Evolutionary conservation across 1,139 yeast species (phyloP).

Genomic region (Suhomyces atakaporum): DNA sequence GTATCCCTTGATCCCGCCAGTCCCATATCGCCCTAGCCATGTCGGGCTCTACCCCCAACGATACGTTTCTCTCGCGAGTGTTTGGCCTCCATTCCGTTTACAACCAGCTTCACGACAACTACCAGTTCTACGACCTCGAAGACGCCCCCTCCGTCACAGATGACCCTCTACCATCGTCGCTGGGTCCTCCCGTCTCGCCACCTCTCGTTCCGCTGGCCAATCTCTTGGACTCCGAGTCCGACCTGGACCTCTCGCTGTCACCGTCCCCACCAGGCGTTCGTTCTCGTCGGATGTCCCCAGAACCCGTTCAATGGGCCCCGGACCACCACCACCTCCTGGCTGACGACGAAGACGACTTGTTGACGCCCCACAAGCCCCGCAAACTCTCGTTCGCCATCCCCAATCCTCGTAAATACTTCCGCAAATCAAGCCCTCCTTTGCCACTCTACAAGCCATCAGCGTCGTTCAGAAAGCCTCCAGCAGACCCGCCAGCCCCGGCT

Average conservation of each 20-base stretch:
- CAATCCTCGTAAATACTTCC: slow-evolving; percentile 11
- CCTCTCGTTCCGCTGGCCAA: slow-evolving; percentile 4
- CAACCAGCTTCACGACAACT: slow-evolving; percentile 42
- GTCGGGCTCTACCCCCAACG: slow-evolving; percentile 24
- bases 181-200: not conserved
- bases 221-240: slow-evolving; percentile 38
- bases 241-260: slow-evolving; percentile 34
- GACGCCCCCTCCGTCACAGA: too few relatives aligned
- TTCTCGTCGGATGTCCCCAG: slow-evolving; percentile 3
- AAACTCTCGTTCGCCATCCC: slow-evolving; percentile 13
- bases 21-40: too few relatives aligned
- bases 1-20: too few relatives aligned
- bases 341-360: slow-evolving; percentile 9
- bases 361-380: slow-evolving; percentile 8
- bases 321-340: too few relatives aligned
- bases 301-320: slow-evolving; percentile 8
- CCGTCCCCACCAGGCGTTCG: slow-evolving; percentile 19
- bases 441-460: slow-evolving; percentile 8
- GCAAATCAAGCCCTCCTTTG: slow-evolving; percentile 4
- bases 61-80: slow-evolving; percentile 58
- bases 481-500: not conserved
- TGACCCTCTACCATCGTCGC: too few relatives aligned
- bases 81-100: slow-evolving; percentile 56
- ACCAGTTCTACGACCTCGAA: slow-evolving; percentile 45
- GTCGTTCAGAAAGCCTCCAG: slow-evolving; percentile 7